These are phyloP conservation scores for Diaporthe humulicola DNA, from an alignment of 2,329 filamentous ascomycete genomes.

Conservation along the genomic window DNA sequence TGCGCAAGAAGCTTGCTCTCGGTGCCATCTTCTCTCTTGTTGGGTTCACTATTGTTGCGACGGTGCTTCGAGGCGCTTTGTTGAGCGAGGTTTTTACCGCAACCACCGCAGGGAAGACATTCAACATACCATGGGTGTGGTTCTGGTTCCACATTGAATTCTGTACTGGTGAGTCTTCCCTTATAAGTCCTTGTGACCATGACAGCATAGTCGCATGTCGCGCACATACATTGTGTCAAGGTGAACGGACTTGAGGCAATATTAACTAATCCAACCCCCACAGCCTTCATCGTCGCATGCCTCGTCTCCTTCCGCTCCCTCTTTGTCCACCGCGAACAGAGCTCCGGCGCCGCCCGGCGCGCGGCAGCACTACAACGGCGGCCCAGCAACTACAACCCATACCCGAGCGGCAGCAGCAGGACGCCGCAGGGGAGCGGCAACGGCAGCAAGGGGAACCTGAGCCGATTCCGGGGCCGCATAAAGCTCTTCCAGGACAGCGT, in stretches of 20 bases:
- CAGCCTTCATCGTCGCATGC: conserved; percentile 38
- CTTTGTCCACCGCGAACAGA: conserved; percentile 36
- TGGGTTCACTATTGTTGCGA: conserved; percentile 37
- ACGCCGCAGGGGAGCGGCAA: conserved; percentile 30
- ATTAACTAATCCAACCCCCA: neutral
- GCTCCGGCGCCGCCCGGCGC: conserved; percentile 24
- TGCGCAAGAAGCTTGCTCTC: conserved; percentile 37
- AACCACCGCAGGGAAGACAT: conserved; percentile 31
- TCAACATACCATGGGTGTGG: conserved; percentile 41
- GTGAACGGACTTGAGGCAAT: neutral
- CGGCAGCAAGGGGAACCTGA: conserved; percentile 19
- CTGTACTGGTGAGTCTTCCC: conserved; percentile 27
- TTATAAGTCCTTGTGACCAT: fast-evolving
- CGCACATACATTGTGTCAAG: neutral
- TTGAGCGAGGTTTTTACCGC: conserved; percentile 36
- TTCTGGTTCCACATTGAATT: conserved; percentile 40
- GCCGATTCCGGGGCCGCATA: conserved; percentile 22
- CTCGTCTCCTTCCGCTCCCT: conserved; percentile 41
- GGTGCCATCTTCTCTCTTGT: conserved; percentile 39
- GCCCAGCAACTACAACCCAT: conserved; percentile 26
- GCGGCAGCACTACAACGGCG: conserved; percentile 25
- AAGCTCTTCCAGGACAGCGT: conserved; percentile 38
- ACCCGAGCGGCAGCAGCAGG: conserved; percentile 12
- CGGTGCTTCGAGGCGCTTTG: conserved; percentile 35
- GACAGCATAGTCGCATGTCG: neutral